Conservation (phyloP, 2,329 filamentous ascomycete species). For the Calonectria henricotiae region DNA sequence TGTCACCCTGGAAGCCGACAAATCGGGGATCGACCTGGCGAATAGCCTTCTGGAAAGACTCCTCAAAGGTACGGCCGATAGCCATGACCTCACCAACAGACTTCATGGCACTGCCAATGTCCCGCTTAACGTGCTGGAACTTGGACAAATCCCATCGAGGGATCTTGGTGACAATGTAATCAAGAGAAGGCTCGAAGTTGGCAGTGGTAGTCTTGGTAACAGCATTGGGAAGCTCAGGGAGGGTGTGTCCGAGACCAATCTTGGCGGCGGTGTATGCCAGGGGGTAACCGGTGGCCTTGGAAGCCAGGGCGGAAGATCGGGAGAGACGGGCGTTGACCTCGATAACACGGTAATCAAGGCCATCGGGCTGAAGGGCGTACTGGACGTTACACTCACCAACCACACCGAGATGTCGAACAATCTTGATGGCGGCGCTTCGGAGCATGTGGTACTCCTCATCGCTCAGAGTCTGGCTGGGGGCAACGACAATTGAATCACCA, state of each 20-base stretch:
- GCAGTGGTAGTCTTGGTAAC: conserved; percentile 99
- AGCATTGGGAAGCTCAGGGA: conserved; percentile 96
- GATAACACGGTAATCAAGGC: conserved; percentile 97
- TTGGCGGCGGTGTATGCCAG: conserved; percentile 98
- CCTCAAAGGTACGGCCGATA: conserved; percentile 97
- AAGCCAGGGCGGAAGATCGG: conserved; percentile 95
- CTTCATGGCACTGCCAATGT: conserved; percentile 99
- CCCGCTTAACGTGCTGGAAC: conserved; percentile 98
- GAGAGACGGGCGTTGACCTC: conserved; percentile 99
- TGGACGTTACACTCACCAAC: conserved; percentile 99
- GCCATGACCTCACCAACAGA: conserved; percentile 99
- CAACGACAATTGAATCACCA: conserved; percentile 98
- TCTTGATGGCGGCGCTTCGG: conserved; percentile 96
- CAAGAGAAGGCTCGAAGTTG: conserved; percentile 97
- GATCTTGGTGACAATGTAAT: conserved; percentile 99
- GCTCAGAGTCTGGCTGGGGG: conserved; percentile 95
- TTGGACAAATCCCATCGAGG: conserved; percentile 98
- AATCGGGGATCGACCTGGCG: conserved; percentile 95
- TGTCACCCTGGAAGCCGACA: conserved; percentile 93
- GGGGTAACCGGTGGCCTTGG: conserved; percentile 98
- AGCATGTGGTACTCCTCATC: conserved; percentile 99
- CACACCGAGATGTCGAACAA: conserved; percentile 95
- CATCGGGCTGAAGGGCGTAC: conserved; percentile 96
- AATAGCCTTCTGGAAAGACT: conserved; percentile 99
- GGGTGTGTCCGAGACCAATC: conserved; percentile 95